phyloP scores from a whole-genome alignment of 179 eudicot species.

The Silene noctiflora region DNA sequence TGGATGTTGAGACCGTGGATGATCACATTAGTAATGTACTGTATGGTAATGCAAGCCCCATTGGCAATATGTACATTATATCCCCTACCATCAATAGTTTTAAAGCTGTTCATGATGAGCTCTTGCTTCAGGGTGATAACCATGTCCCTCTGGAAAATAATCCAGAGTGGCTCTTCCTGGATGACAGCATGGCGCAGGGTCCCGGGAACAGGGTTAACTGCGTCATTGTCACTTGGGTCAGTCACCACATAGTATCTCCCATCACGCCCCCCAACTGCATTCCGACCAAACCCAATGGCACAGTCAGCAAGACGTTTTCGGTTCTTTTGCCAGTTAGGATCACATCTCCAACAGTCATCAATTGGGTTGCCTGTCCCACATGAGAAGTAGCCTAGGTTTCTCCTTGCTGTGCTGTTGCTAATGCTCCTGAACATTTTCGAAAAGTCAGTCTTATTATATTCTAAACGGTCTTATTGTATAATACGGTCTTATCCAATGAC shows the following conservation, averaged over 20 bases:
- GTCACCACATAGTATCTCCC: slow-evolving; percentile 41
- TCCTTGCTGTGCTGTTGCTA: slow-evolving; percentile 57
- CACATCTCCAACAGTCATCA: slow-evolving; percentile 84
- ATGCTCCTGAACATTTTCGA: slow-evolving; percentile 37
- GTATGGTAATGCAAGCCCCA: slow-evolving; percentile 50
- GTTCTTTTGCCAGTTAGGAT: slow-evolving; percentile 40
- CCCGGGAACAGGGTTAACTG: slow-evolving; percentile 44
- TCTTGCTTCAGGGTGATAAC: slow-evolving; percentile 41
- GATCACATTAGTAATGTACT: slow-evolving; percentile 39
- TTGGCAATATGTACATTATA: slow-evolving; percentile 71
- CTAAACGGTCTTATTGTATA: too few species aligned
- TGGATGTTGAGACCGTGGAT: slow-evolving; percentile 45
- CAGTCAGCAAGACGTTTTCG: slow-evolving; percentile 51
- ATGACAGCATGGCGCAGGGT: slow-evolving; percentile 66
- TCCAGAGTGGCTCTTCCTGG: slow-evolving; percentile 63
- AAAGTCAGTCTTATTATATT: too few species aligned
- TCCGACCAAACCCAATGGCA: slow-evolving; percentile 50
- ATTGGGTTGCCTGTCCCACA: slow-evolving; percentile 83
- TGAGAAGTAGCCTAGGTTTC: slow-evolving; percentile 60
- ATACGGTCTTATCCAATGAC: not conserved
- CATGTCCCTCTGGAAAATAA: slow-evolving; percentile 57
- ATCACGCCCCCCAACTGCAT: slow-evolving; percentile 51
- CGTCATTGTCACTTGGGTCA: slow-evolving; percentile 44
- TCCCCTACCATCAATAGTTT: slow-evolving; percentile 61
- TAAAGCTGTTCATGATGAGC: slow-evolving; percentile 75